A percentile compares a stretch with the other conserved stretches of the same genome.
These are phyloP conservation scores for Phialophora chinensis DNA, from an alignment of 2,329 filamentous ascomycete genomes.

Conservation along the genomic window DNA sequence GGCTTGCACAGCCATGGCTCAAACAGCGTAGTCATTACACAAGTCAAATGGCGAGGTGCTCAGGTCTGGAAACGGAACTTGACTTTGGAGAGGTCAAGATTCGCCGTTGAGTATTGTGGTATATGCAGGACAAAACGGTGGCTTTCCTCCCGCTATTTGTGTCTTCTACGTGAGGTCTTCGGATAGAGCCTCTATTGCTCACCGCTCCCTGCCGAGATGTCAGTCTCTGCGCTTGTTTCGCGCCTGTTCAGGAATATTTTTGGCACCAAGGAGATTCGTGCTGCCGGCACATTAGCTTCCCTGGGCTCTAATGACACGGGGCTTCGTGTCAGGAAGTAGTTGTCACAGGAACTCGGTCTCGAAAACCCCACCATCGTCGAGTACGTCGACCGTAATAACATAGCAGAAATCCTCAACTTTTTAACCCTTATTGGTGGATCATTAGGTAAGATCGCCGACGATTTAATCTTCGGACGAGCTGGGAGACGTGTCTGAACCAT, in stretches of 20 bases:
- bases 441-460: constrained; percentile 62
- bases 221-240: constrained; percentile 40
- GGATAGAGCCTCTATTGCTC: neutral
- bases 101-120: too few species aligned
- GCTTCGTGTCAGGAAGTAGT: constrained; percentile 55
- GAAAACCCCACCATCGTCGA: constrained; percentile 61
- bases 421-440: constrained; percentile 61
- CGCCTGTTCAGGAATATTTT: constrained; percentile 41
- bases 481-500: constrained; percentile 62
- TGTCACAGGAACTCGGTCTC: constrained; percentile 58
- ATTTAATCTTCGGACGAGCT: constrained; percentile 64
- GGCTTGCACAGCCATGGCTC: too few species aligned
- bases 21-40: too few species aligned
- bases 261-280: constrained; percentile 46
- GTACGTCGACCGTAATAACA: constrained; percentile 62
- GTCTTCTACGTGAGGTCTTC: neutral
- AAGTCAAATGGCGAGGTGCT: too few species aligned
- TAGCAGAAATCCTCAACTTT: constrained; percentile 61
- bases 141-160: neutral
- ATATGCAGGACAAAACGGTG: neutral
- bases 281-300: constrained; percentile 62
- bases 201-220: constrained; percentile 24
- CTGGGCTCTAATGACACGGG: constrained; percentile 57
- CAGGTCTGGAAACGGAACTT: too few species aligned
- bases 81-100: too few species aligned